phyloP scores from a whole-genome alignment of 2,329 filamentous ascomycete species.

The Shiraia bambusicola region DNA sequence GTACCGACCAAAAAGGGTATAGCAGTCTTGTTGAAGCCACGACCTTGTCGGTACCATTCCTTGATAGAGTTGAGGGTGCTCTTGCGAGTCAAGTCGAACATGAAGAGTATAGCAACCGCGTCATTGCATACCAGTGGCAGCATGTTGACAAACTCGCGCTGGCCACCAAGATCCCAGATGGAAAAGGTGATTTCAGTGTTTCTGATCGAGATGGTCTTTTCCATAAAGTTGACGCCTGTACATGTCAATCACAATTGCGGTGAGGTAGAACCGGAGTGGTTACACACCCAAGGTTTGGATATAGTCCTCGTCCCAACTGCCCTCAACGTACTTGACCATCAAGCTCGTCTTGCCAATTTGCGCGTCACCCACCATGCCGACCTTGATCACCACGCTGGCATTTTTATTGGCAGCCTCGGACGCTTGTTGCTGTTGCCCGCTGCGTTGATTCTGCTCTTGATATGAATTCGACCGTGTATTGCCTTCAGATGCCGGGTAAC shows the following conservation, averaged over 20 bases:
- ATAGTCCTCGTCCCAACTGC: constrained; percentile 99
- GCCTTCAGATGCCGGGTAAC: constrained; percentile 50
- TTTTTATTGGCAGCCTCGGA: constrained; percentile 50
- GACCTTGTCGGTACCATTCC: constrained; percentile 97
- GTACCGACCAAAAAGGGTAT: constrained; percentile 96
- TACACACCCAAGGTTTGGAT: constrained; percentile 85
- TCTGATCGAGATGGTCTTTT: constrained; percentile 98
- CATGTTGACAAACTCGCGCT: constrained; percentile 99
- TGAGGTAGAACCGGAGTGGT: neutral
- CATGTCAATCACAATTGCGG: constrained; percentile 15
- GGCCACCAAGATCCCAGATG: constrained; percentile 97
- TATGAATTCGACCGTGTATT: constrained; percentile 42
- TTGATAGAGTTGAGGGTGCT: constrained; percentile 99
- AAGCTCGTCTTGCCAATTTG: constrained; percentile 98
- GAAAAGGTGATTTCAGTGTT: constrained; percentile 99
- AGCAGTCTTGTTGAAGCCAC: constrained; percentile 99
- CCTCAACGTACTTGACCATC: constrained; percentile 99
- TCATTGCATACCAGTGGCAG: constrained; percentile 98
- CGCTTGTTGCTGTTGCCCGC: constrained; percentile 33
- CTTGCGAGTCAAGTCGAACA: constrained; percentile 98
- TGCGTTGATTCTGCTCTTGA: constrained; percentile 52
- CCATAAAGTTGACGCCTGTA: constrained; percentile 98
- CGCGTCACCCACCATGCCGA: constrained; percentile 98
- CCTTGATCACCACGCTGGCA: constrained; percentile 89
- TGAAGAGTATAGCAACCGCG: constrained; percentile 96